Conservation (phyloP, 805 yeast genomes). For the Nakazawaea peltata region DNA sequence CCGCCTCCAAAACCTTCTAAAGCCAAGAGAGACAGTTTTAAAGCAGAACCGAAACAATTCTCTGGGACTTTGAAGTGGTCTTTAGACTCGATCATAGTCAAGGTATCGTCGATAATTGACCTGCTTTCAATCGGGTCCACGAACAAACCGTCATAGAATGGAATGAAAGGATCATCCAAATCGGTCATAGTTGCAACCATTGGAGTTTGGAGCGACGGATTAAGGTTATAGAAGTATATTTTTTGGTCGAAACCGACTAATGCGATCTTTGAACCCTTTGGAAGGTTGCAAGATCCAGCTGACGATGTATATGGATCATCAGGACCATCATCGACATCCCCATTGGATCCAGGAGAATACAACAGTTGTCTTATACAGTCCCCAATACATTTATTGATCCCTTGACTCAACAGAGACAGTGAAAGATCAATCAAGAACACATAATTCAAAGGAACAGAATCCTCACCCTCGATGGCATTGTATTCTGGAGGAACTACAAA, state of each 20-base stretch:
- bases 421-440: conserved; percentile 69
- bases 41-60: conserved; percentile 74
- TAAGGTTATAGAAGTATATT: conserved; percentile 66
- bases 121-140: conserved; percentile 69
- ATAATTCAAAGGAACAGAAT: conserved; percentile 49
- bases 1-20: conserved; percentile 72
- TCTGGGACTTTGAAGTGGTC: conserved; percentile 39
- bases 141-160: conserved; percentile 68
- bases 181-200: conserved; percentile 59
- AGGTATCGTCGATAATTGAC: conserved; percentile 55
- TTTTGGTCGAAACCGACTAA: conserved; percentile 70
- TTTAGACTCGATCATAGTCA: conserved; percentile 48
- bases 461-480: conserved; percentile 35
- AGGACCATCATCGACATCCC: no score
- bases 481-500: conserved; percentile 70
- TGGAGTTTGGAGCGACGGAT: conserved; percentile 44
- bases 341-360: no score
- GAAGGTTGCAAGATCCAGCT: conserved; percentile 21
- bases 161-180: conserved; percentile 73
- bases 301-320: no score
- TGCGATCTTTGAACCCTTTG: conserved; percentile 47
- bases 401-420: conserved; percentile 48
- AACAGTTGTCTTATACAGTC: conserved; percentile 61
- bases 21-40: conserved; percentile 58
- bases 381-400: conserved; percentile 53